Conservation (phyloP, 2,329 filamentous ascomycete species). For the Pseudogymnoascus pannorum region DNA sequence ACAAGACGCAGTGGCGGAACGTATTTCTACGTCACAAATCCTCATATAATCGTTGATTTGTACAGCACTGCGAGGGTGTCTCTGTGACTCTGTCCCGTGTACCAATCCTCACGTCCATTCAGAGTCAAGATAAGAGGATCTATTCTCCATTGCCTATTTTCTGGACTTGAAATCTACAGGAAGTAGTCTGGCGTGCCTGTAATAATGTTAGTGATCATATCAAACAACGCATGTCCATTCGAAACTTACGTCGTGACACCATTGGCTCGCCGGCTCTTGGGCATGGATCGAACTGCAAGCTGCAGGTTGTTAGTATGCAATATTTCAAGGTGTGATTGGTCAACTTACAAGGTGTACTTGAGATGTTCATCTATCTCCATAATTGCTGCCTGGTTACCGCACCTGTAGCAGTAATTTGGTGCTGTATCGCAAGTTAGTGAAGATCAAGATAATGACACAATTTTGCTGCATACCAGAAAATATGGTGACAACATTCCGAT, state of each 20-base stretch:
- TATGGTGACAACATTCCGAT: conserved; percentile 96
- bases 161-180: conserved; percentile 53
- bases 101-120: background rate
- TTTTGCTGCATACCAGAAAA: conserved; percentile 66
- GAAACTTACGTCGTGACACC: conserved; percentile 76
- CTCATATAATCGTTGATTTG: background rate
- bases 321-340: conserved; percentile 7
- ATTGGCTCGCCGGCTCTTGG: conserved; percentile 95
- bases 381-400: conserved; percentile 98
- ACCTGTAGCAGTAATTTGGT: conserved; percentile 96
- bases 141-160: conserved; percentile 9
- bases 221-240: background rate
- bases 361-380: conserved; percentile 99
- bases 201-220: conserved; percentile 8
- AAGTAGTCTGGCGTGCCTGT: conserved; percentile 92
- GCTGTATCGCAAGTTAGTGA: conserved; percentile 40
- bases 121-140: conserved; percentile 2
- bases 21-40: conserved; percentile 8
- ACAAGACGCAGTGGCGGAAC: background rate
- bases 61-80: background rate
- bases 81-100: background rate
- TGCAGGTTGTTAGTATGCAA: conserved; percentile 36
- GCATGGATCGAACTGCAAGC: conserved; percentile 98
- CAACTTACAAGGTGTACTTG: conserved; percentile 97
- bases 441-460: background rate